Evolutionary conservation across 352 stramenopile species (phyloP).

Genomic region (Phytophthora europaea): DNA sequence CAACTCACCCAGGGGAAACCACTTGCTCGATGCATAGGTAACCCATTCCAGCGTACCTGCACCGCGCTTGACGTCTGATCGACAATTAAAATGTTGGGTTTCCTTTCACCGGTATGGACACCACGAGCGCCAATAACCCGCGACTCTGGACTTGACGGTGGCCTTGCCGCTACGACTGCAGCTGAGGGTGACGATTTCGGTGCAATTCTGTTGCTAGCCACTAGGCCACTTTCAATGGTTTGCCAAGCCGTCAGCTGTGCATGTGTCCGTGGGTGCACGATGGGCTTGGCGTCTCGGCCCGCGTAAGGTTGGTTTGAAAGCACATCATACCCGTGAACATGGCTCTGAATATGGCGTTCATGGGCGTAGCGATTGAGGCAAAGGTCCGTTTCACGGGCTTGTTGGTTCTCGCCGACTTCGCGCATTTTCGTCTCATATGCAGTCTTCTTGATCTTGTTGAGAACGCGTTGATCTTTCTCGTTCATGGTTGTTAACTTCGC

Average conservation of each 20-base stretch:
- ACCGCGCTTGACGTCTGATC: conserved; percentile 3
- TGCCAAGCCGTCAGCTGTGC: conserved; percentile 53
- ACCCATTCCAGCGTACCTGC: conserved; percentile 8
- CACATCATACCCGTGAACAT: conserved; percentile 72
- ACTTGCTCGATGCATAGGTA: background rate
- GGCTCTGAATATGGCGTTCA: conserved; percentile 62
- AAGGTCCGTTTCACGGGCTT: conserved; percentile 48
- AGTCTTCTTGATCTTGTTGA: conserved; percentile 76
- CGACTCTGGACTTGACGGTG: conserved; percentile 8
- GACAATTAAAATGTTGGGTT: conserved; percentile 48
- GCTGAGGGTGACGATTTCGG: conserved; percentile 6
- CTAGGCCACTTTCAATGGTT: conserved; percentile 53
- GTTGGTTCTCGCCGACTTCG: conserved; percentile 43
- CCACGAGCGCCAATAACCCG: background rate
- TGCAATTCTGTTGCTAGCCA: conserved; percentile 41
- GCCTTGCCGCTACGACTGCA: background rate
- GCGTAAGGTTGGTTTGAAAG: conserved; percentile 71
- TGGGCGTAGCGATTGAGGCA: conserved; percentile 77
- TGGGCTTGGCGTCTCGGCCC: conserved; percentile 58
- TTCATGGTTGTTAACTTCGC: conserved; percentile 50
- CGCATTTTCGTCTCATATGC: conserved; percentile 66
- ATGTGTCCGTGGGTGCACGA: conserved; percentile 59
- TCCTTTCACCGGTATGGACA: conserved; percentile 8
- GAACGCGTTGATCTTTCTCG: conserved; percentile 52
- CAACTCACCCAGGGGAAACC: too few species aligned